Base-by-base conservation (phyloP, 2,329 filamentous ascomycete species). In the Fusarium sp. region DNA sequence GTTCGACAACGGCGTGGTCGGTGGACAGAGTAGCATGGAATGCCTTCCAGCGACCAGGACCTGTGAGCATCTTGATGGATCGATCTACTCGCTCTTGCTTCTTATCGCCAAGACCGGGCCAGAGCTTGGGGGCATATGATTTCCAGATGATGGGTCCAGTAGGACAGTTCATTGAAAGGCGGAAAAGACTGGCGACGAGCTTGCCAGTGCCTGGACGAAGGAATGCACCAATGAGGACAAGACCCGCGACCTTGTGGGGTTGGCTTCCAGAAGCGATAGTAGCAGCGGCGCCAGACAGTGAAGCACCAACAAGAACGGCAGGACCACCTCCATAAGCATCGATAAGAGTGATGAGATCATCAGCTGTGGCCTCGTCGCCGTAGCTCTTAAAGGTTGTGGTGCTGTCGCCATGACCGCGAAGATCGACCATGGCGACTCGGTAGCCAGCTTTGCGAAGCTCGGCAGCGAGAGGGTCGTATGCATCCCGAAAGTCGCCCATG, bases 401-500 rank as follows among this genome's bases (percentile, higher is more conserved):
- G 13, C 66, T 69, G 3, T 69, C 65, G 6, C 65, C 65, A 10
- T 69, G 66, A 2, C 66, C 66, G 23, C 66, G 37, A 2, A 69
- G 66, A 31, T 69, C 66, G 10, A 69, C 65, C 34, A 44, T 47
- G 6, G 65, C 66, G 12, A 69, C 65, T 26, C 36, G 50, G 15
- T 58, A 69, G 11, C 66, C 65, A 1, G 52, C 34, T 16, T 50
- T 34, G 1, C 51, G 51, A 20, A 69, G 61, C 3, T 61, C 49
- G 0, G 8, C 46, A 6, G 66, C 66, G 0, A 69, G 10, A 11
- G 66, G 56, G 0, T 37, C 42, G 13, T 66, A 69, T 36, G 52
- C 61, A 18, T 69, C 66, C 23, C 66, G 61, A 1, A 69, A 67
- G 3, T 69, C 66, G n/a, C 66, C 66, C 65, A 69, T 53, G 0